phyloP scores from a whole-genome alignment of 2,329 filamentous ascomycete species.

The Sporothrix inflata region DNA sequence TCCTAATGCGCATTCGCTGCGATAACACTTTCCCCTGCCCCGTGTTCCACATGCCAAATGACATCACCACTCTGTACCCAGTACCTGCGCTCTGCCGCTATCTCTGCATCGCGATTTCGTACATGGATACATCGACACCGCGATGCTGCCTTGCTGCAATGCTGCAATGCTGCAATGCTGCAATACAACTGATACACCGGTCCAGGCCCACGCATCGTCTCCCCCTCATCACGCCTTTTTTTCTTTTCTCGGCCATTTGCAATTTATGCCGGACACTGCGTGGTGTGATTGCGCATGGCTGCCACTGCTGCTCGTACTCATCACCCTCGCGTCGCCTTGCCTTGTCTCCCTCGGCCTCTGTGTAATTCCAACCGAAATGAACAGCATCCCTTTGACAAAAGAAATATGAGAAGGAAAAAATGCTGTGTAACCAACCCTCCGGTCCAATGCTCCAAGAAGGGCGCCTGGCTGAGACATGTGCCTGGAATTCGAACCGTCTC shows the following conservation, averaged over 20 bases:
- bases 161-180: background rate
- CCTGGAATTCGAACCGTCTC: background rate
- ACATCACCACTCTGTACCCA: background rate
- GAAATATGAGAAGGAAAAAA: background rate
- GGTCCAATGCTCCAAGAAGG: background rate
- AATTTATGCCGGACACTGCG: background rate
- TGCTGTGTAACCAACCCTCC: background rate
- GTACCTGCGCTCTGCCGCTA: background rate
- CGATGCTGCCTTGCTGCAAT: background rate
- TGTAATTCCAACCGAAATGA: slow-evolving; percentile 14
- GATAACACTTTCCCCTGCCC: background rate
- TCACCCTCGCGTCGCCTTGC: background rate
- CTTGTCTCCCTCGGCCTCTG: slow-evolving; percentile 8
- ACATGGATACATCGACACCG: slow-evolving; percentile 13
- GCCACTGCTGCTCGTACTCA: too few relatives aligned
- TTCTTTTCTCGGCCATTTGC: background rate
- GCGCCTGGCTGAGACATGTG: slow-evolving; percentile 19
- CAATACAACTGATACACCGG: background rate
- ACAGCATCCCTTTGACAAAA: background rate
- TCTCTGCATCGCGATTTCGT: background rate
- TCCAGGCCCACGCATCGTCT: too few relatives aligned
- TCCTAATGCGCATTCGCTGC: background rate
- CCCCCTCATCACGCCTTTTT: background rate
- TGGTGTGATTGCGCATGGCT: background rate
- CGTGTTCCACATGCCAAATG: slow-evolving; percentile 19